Conservation (phyloP, 2,329 filamentous ascomycete genomes). For the Coleophoma crateriformis region DNA sequence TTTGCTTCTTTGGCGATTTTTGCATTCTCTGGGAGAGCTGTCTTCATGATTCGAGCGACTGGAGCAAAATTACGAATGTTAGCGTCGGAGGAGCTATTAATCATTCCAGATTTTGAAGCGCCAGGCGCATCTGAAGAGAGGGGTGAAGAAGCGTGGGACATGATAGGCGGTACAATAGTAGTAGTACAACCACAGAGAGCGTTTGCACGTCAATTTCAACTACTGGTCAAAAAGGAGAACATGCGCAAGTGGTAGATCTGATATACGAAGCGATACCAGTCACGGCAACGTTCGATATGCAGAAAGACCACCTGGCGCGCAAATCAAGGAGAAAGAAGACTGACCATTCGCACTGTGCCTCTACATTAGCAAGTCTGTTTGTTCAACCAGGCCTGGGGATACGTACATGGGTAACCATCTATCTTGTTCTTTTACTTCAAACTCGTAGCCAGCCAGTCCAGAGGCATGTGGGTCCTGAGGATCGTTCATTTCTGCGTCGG, state of each 20-base stretch:
- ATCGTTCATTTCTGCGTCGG: conserved; percentile 90
- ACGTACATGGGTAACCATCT: neutral
- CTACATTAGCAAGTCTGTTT: no score
- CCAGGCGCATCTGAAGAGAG: conserved; percentile 41
- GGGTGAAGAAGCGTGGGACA: conserved; percentile 54
- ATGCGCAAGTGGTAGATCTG: conserved; percentile 35
- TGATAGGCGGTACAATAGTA: conserved; percentile 32
- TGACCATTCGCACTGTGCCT: conserved; percentile 76
- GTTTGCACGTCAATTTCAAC: conserved; percentile 23
- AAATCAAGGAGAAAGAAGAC: conserved; percentile 52
- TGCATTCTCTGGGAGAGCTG: conserved; percentile 92
- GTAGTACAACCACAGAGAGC: conserved; percentile 22
- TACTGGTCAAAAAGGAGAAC: conserved; percentile 24
- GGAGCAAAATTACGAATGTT: conserved; percentile 89
- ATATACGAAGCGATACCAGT: conserved; percentile 44
- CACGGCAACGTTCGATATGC: conserved; percentile 24
- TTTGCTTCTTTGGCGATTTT: conserved; percentile 99
- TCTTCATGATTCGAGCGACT: conserved; percentile 99
- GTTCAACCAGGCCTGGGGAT: no score
- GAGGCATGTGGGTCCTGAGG: conserved; percentile 70
- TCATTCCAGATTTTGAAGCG: conserved; percentile 33
- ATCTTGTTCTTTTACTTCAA: conserved; percentile 48
- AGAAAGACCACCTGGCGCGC: conserved; percentile 31
- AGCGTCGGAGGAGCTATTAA: conserved; percentile 57
- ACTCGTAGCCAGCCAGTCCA: conserved; percentile 72